phyloP scores from a whole-genome alignment of 305 asterid species.

The Fraxinus sp. region DNA sequence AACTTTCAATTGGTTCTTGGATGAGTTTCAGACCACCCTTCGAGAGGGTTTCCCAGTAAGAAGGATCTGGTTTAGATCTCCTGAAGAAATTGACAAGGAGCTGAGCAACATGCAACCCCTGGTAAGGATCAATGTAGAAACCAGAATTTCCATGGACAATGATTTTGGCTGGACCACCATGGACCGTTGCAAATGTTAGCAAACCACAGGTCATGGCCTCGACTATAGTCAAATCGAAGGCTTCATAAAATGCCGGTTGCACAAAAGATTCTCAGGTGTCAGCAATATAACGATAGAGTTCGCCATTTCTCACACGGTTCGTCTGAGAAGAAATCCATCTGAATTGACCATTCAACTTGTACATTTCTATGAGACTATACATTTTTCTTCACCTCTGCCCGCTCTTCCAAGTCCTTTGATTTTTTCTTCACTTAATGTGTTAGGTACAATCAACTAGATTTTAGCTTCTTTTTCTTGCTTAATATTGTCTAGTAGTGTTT shows the following conservation, averaged over 20 bases:
- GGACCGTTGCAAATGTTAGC: slow-evolving; percentile 63
- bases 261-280: slow-evolving; percentile 65
- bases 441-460: background rate
- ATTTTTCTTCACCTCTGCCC: slow-evolving; percentile 68
- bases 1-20: slow-evolving; percentile 30
- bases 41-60: slow-evolving; percentile 60
- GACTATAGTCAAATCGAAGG: slow-evolving; percentile 69
- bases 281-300: slow-evolving; percentile 73
- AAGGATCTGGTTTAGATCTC: slow-evolving; percentile 50
- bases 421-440: background rate
- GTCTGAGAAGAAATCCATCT: slow-evolving; percentile 84
- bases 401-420: slow-evolving; percentile 75
- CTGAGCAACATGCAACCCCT: slow-evolving; percentile 57
- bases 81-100: slow-evolving; percentile 58
- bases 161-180: slow-evolving; percentile 82
- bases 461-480: background rate
- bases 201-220: slow-evolving; percentile 79
- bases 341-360: slow-evolving; percentile 68
- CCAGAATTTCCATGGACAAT: slow-evolving; percentile 69
- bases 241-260: slow-evolving; percentile 83
- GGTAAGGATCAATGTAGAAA: slow-evolving; percentile 73
- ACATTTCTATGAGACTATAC: slow-evolving; percentile 58
- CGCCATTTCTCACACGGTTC: slow-evolving; percentile 81
- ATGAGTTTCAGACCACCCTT: slow-evolving; percentile 59
- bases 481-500: background rate